phyloP scores from a whole-genome alignment of 176 grass and related monocot species.

The Saccharum officinarum region DNA sequence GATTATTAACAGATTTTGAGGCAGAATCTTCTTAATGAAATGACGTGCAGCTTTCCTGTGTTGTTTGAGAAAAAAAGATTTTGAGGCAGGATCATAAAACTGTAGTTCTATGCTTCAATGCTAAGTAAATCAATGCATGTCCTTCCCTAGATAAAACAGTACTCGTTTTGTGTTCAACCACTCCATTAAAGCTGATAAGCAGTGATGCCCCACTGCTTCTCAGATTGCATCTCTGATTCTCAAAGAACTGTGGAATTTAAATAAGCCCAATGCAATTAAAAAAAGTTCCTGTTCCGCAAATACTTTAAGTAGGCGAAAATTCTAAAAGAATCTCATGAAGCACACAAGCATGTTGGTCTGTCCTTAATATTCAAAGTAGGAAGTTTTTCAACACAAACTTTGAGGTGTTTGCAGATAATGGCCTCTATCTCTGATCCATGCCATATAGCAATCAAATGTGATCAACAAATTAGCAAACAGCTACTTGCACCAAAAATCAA shows the following conservation, averaged over 20 bases:
- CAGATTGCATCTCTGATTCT: not conserved
- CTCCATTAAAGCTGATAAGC: not conserved
- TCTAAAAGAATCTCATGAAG: not conserved
- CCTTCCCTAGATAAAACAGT: not conserved
- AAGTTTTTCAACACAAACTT: not conserved
- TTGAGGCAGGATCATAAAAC: not conserved
- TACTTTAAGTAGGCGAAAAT: not conserved
- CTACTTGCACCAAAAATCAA: not conserved
- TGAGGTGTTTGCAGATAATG: not conserved
- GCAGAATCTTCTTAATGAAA: not conserved
- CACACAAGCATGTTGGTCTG: not conserved
- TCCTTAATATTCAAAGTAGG: not conserved
- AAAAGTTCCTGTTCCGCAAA: not conserved
- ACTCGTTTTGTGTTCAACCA: not conserved
- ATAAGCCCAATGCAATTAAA: not conserved
- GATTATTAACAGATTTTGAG: not conserved
- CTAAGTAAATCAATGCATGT: not conserved
- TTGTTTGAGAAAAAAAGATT: not conserved
- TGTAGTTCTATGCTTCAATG: not conserved
- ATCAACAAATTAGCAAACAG: slow-evolving; percentile 17
- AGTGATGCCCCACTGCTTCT: not conserved
- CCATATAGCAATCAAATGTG: not conserved
- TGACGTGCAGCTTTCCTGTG: not conserved
- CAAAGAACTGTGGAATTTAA: not conserved
- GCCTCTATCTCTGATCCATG: not conserved